These are phyloP conservation scores for Alternaria longipes DNA, from an alignment of 2,329 filamentous ascomycete genomes.

Conservation along the genomic window DNA sequence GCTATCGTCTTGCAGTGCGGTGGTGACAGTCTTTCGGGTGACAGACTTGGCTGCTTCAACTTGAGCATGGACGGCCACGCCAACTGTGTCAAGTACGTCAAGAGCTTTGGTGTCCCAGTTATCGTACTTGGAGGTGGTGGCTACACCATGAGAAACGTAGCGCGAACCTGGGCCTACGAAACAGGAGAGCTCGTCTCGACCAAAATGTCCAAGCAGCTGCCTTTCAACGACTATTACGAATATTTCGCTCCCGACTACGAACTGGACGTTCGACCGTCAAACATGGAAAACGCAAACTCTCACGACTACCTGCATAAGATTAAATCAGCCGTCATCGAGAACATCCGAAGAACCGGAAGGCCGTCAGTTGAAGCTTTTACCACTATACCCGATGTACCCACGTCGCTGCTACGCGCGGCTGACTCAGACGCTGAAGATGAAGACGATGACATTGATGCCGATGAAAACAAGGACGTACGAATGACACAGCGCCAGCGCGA, in stretches of 20 bases:
- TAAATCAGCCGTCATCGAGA: constrained; percentile 71
- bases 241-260: constrained; percentile 77
- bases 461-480: constrained; percentile 84
- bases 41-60: constrained; percentile 74
- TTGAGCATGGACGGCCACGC: constrained; percentile 75
- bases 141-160: constrained; percentile 74
- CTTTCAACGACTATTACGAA: constrained; percentile 96
- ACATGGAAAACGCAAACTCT: constrained; percentile 77
- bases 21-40: constrained; percentile 72
- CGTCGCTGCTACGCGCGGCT: constrained; percentile 61
- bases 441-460: constrained; percentile 76
- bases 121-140: constrained; percentile 73
- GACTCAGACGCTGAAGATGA: constrained; percentile 72
- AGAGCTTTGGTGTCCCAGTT: constrained; percentile 71
- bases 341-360: constrained; percentile 69
- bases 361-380: constrained; percentile 61
- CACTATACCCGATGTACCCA: constrained; percentile 67
- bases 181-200: constrained; percentile 83
- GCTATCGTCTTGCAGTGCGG: constrained; percentile 75
- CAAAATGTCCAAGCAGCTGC: constrained; percentile 81
- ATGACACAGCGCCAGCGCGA: constrained; percentile 86
- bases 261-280: constrained; percentile 73
- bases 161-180: constrained; percentile 72
- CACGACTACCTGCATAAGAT: constrained; percentile 75
- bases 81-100: constrained; percentile 74